Evolutionary conservation across 1,284 basidiomycete species (phyloP).

Genomic region (Abortiporus biennis): DNA sequence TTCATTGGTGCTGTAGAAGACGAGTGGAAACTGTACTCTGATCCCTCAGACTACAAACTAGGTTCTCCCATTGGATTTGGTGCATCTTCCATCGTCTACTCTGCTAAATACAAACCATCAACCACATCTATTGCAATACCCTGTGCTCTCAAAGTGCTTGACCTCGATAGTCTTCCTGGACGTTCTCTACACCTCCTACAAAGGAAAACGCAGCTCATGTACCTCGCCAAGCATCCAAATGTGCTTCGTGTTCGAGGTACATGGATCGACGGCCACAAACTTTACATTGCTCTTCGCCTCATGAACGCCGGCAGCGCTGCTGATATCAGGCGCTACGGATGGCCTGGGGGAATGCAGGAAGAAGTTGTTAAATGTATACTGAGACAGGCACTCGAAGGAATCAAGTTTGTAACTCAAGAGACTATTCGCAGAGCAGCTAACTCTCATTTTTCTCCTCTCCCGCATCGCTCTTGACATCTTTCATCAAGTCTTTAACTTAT

Average conservation of each 20-base stretch:
- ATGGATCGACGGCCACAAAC: constrained; percentile 80
- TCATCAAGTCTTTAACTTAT: constrained; percentile 42
- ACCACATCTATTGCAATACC: constrained; percentile 35
- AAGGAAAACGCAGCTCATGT: constrained; percentile 88
- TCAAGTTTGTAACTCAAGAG: constrained; percentile 61
- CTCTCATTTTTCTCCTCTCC: background rate
- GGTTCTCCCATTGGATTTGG: constrained; percentile 79
- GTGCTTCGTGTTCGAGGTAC: constrained; percentile 85
- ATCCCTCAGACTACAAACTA: constrained; percentile 69
- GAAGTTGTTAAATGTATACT: constrained; percentile 80
- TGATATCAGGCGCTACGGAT: constrained; percentile 81
- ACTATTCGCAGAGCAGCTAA: background rate
- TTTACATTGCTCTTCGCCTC: constrained; percentile 82
- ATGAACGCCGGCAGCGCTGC: constrained; percentile 87
- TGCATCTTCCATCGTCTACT: constrained; percentile 82
- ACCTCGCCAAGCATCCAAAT: constrained; percentile 89
- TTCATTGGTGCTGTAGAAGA: constrained; percentile 79
- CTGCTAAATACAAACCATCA: constrained; percentile 57
- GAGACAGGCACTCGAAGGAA: constrained; percentile 75
- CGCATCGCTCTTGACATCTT: background rate
- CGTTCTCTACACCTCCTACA: constrained; percentile 65
- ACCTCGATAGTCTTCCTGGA: constrained; percentile 73
- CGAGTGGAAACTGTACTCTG: constrained; percentile 80
- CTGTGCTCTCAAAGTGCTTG: constrained; percentile 84
- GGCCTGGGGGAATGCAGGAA: constrained; percentile 84